phyloP scores from a whole-genome alignment of 2,329 filamentous ascomycete species.

The Colletotrichum liaoningense region DNA sequence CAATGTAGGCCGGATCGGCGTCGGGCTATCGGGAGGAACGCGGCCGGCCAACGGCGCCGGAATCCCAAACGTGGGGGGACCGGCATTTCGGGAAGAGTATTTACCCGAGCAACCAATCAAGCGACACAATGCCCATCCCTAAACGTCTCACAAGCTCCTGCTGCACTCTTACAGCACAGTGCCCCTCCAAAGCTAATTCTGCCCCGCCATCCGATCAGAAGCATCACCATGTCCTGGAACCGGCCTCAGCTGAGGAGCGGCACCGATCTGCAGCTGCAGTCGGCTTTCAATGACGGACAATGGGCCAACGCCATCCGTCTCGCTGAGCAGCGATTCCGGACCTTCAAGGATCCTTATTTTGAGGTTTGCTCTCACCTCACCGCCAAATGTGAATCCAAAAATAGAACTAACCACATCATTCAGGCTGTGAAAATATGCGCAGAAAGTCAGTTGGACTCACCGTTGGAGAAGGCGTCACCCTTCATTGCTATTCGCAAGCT shows the following conservation, averaged over 20 bases:
- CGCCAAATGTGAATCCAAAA: not conserved
- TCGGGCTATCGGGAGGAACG: not conserved
- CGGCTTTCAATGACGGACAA: conserved; percentile 65
- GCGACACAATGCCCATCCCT: not conserved
- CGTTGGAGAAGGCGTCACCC: conserved; percentile 56
- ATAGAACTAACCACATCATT: not conserved
- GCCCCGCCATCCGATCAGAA: conserved; percentile 41
- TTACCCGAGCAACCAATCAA: conserved; percentile 26
- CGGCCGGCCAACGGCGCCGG: not conserved
- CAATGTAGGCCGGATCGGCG: not conserved
- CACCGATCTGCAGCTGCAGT: conserved; percentile 66
- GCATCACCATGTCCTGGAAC: conserved; percentile 36
- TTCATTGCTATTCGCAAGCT: conserved; percentile 57
- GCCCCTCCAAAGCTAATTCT: conserved; percentile 34
- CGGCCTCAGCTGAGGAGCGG: conserved; percentile 58
- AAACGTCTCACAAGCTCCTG: conserved; percentile 14
- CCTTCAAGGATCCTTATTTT: conserved; percentile 66
- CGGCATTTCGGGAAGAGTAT: conserved; percentile 4
- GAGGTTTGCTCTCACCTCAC: conserved; percentile 52
- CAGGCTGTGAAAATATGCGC: conserved; percentile 62
- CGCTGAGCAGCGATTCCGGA: conserved; percentile 62
- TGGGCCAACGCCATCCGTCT: conserved; percentile 64
- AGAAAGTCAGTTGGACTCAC: conserved; percentile 63
- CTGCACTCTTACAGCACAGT: conserved; percentile 28
- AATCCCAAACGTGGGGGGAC: not conserved